Evolutionary conservation across 371 early-diverging fungal species (phyloP), one percentile per base, ranked within the genome.

Genomic region (Mortierella sp.): DNA sequence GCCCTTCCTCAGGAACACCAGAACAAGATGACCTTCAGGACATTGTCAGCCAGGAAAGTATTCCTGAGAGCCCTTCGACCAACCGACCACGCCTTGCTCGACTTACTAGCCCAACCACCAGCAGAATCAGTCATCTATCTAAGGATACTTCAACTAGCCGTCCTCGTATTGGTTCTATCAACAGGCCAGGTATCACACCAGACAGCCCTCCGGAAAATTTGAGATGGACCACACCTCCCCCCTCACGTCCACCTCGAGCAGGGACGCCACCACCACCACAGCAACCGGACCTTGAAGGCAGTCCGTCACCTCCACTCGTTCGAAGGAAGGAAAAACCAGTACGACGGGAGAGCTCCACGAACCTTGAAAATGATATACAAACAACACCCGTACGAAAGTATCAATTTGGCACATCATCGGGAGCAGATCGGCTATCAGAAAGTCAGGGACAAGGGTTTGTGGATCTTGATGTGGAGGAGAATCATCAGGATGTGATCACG

Each of bases 401-500:
- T 4, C 34, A 34, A 7, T 34, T 34, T 10, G 34, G 10, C 34
- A 43, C 63, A 21, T 17, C 16, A 21, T 25, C 37, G 19, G 28
- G 29, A 4, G 7, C 8, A 8, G 39, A 3, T 28, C 48, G 17
- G 17, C 10, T 19, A 12, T 54, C 50, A 55, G 45, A 39, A 17
- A 54, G 27, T 27, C 49, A 37, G 27, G 48, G 40, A 40, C 48
- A 56, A 22, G 63, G 63, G 0, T 70, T 65, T 25, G 10, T 60
- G 17, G 66, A 65, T n/a, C 22, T 71, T 29, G 37, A 62, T 22
- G 41, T 72, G 10, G 62, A 66, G 2, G 66, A 66, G 19, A 49
- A 72, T 39, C 46, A 72, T 54, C 73, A 67, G 28, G 73, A 73
- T 25, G 73, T 63, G 10, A 62, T 73, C 22, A 67, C 67, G 0